These are phyloP conservation scores for Ceratocystis cacaofunesta DNA, from an alignment of 2,329 filamentous ascomycete genomes.

Conservation along the genomic window DNA sequence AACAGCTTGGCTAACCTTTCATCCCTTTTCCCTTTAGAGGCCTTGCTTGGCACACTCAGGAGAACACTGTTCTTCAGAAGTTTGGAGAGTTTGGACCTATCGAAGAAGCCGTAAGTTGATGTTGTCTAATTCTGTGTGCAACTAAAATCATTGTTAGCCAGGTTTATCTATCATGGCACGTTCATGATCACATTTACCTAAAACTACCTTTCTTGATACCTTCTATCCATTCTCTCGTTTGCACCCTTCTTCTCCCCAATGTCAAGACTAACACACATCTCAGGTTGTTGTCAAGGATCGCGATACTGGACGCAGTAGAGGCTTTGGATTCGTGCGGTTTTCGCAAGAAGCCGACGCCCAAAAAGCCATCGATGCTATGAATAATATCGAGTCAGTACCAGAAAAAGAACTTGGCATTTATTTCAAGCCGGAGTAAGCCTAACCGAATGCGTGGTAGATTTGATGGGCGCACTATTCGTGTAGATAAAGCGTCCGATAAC, in stretches of 20 bases:
- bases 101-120: constrained; percentile 79
- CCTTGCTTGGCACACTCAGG: constrained; percentile 97
- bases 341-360: constrained; percentile 60
- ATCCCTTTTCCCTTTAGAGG: constrained; percentile 40
- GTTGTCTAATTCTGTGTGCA: constrained; percentile 1
- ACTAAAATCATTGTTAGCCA: neutral
- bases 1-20: neutral
- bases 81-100: constrained; percentile 85
- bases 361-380: constrained; percentile 63
- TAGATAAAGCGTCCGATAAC: constrained; percentile 86
- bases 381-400: constrained; percentile 67
- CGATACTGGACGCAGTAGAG: constrained; percentile 89
- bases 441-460: constrained; percentile 43
- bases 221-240: neutral
- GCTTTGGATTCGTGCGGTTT: constrained; percentile 94
- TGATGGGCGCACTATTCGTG: constrained; percentile 84
- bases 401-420: neutral
- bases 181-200: neutral
- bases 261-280: constrained; percentile 13
- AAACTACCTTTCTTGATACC: neutral
- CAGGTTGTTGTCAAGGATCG: constrained; percentile 96
- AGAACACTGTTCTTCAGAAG: constrained; percentile 69
- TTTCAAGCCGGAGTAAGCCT: constrained; percentile 3
- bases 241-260: neutral
- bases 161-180: neutral